Base-by-base conservation (phyloP, 257 asterid genomes). In the Ehretia macrophylla region DNA sequence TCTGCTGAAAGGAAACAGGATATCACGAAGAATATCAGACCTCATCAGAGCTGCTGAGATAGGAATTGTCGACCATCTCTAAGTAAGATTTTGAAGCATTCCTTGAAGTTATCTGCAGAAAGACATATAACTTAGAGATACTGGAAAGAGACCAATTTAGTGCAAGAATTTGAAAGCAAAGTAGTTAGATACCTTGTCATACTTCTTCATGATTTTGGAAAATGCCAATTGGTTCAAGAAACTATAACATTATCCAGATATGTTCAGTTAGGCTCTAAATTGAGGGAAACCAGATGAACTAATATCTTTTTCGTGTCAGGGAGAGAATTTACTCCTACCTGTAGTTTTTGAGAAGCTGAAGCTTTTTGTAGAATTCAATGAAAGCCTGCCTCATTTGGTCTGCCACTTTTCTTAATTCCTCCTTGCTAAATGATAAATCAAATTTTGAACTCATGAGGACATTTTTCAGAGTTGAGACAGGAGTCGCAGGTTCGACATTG, bases 131-230 rank as follows among this genome's bases (percentile, higher is more conserved):
- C 32, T 22, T 42, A 1, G 11, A 42, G 18, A 32, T 18, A 27
- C 51, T 21, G 10, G 39, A 47, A 4, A 3, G 51, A 44, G 14
- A 44, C 53, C 47, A 42, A 42, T 10, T 42, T 42, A 10, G 5
- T 2, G 14, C 4, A 10, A 42, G 47, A 42, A 42, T 42, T 42
- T n/a, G n/a, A n/a, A n/a, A n/a, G n/a, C n/a, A 10, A 42, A 42
- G 16, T 2, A 42, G 47, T 10, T 3, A 42, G 47, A 22, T 73
- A 88, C 95, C 95, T 89, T 89, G 64, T 89, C 92, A 63, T 86
- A 86, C 81, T 89, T 89, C 89, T 86, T 86, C 94, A 86, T 63
- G 65, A 86, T 89, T 85, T 86, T 89, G 47, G 94, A 84, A 72
- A 82, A 84, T 49, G 97, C 95, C 77, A 89, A 81, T 68, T 55